A percentile compares a stretch with the other conserved stretches of the same genome.
Conservation (phyloP, 345 rosid species). For the Eucalyptus regnans region DNA sequence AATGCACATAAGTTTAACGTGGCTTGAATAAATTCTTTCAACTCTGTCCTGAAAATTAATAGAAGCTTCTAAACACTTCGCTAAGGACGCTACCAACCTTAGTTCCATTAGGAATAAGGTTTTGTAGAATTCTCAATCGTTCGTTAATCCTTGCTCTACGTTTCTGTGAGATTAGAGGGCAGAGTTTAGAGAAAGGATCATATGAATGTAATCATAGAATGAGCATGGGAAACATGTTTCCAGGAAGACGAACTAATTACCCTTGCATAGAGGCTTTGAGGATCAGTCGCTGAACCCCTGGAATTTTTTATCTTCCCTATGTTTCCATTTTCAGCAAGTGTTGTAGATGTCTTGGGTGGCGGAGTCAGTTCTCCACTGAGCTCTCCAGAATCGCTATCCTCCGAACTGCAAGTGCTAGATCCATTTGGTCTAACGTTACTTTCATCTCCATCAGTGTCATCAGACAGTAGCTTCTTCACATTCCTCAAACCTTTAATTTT, state of each 20-base stretch:
- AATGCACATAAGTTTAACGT: background rate
- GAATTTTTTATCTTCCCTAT: conserved; percentile 46
- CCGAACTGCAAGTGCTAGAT: conserved; percentile 39
- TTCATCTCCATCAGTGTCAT: conserved; percentile 13
- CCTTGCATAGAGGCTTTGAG: conserved; percentile 90
- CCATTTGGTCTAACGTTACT: conserved; percentile 31
- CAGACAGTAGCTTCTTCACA: conserved; percentile 12
- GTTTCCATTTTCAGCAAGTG: conserved; percentile 38
- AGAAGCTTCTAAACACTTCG: background rate
- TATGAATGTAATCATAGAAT: background rate
- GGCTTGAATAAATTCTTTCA: background rate
- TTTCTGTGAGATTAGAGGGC: conserved; percentile 26
- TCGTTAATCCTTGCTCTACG: conserved; percentile 76
- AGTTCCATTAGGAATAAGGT: conserved; percentile 80
- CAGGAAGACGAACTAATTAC: conserved; percentile 11
- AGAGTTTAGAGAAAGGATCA: background rate
- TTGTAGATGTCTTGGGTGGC: conserved; percentile 3
- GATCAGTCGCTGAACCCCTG: conserved; percentile 76
- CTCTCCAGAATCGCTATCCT: conserved; percentile 40
- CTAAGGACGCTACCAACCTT: conserved; percentile 14
- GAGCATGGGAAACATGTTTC: background rate
- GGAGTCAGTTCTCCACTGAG: conserved; percentile 4
- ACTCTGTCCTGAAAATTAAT: background rate
- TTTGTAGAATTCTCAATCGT: conserved; percentile 56
- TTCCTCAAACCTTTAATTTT: conserved; percentile 16